Evolutionary conservation across 345 rosid species (phyloP).

Genomic region (Aurinia saxatilis): DNA sequence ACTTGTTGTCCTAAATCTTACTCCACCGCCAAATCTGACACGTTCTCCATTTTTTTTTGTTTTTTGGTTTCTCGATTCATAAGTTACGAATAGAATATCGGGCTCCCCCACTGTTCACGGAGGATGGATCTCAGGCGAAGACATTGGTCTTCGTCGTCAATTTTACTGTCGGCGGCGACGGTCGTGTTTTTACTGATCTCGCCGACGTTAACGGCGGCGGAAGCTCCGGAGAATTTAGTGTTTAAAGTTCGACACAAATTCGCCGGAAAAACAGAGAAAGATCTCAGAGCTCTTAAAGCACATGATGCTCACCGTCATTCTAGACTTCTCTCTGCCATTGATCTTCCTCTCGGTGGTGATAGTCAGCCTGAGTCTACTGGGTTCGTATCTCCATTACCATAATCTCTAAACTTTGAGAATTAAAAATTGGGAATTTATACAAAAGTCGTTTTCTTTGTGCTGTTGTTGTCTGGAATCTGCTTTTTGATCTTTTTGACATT

Average conservation of each 20-base stretch:
- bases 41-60: neutral
- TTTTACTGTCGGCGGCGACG: conserved; percentile 10
- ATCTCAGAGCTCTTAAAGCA: conserved; percentile 43
- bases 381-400: conserved; percentile 26
- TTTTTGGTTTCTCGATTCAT: neutral
- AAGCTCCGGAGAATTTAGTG: conserved; percentile 38
- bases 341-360: conserved; percentile 79
- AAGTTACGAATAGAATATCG: conserved; percentile 5
- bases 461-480: conserved; percentile 10
- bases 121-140: conserved; percentile 22
- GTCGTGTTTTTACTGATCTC: neutral
- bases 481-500: conserved; percentile 15
- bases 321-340: conserved; percentile 57
- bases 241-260: conserved; percentile 61
- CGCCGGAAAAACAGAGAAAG: conserved; percentile 38
- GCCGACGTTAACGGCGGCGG: neutral
- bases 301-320: conserved; percentile 76
- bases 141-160: neutral
- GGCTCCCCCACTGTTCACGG: neutral
- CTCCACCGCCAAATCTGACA: conserved; percentile 26
- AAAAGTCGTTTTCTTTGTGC: neutral
- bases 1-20: conserved; percentile 19
- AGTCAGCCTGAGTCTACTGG: conserved; percentile 69
- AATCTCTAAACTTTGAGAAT: neutral
- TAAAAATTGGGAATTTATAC: neutral